phyloP scores from a whole-genome alignment of 768 basidiomycete genomes.

The Lepiota venenata region DNA sequence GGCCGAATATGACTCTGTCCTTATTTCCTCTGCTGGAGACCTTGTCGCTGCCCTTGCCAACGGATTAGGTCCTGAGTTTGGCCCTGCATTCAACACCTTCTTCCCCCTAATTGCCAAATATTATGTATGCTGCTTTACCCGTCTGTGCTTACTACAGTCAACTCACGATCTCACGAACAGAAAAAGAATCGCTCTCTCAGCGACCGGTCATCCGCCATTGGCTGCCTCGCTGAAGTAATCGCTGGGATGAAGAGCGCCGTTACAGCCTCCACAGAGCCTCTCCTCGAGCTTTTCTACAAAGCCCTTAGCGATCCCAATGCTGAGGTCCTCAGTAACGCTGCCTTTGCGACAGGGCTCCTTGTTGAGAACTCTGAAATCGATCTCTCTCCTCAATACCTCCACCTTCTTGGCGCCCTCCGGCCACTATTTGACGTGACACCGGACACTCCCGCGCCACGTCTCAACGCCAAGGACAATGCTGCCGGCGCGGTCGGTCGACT shows the following conservation, averaged over 20 bases:
- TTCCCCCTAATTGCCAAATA: slow-evolving; percentile 88
- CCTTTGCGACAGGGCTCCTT: slow-evolving; percentile 90
- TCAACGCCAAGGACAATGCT: slow-evolving; percentile 97
- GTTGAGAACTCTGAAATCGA: slow-evolving; percentile 84
- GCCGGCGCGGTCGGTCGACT: slow-evolving; percentile 88
- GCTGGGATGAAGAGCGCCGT: slow-evolving; percentile 85
- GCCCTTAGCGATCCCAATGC: slow-evolving; percentile 81
- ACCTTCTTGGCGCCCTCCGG: slow-evolving; percentile 73
- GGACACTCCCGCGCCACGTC: slow-evolving; percentile 56
- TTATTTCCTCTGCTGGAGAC: slow-evolving; percentile 92
- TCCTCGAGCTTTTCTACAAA: slow-evolving; percentile 81
- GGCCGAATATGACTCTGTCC: slow-evolving; percentile 94
- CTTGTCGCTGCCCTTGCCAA: slow-evolving; percentile 87
- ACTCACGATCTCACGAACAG: slow-evolving; percentile 32
- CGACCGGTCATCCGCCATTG: slow-evolving; percentile 91
- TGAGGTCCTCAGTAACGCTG: slow-evolving; percentile 96
- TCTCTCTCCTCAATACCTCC: slow-evolving; percentile 75
- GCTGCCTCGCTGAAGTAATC: slow-evolving; percentile 93
- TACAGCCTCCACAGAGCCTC: slow-evolving; percentile 76
- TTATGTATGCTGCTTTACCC: slow-evolving; percentile 59
- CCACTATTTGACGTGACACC: slow-evolving; percentile 72
- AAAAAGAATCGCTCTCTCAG: slow-evolving; percentile 83
- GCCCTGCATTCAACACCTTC: slow-evolving; percentile 80
- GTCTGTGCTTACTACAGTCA: background rate
- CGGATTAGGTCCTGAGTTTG: slow-evolving; percentile 83